Percentiles rank a stretch among this genome's conserved stretches.
phyloP scores from a whole-genome alignment of 148 eudicot species.

The Rhododendron williamsianum region DNA sequence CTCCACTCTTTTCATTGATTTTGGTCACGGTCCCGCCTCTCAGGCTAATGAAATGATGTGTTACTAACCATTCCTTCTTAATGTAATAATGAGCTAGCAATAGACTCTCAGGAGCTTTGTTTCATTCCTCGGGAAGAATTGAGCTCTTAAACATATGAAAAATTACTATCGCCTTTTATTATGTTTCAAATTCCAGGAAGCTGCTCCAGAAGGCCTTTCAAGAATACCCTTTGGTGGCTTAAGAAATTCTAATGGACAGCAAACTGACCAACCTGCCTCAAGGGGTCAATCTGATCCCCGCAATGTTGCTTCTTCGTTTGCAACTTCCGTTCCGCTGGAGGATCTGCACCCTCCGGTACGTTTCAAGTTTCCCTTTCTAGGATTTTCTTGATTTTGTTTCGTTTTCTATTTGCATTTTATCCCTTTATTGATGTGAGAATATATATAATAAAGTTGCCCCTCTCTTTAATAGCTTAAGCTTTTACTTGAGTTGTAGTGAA shows the following conservation, averaged over 20 bases:
- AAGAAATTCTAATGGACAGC: constrained; percentile 43
- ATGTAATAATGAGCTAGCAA: not conserved
- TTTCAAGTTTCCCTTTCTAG: not conserved
- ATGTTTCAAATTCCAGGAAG: constrained; percentile 30
- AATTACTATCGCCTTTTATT: not conserved
- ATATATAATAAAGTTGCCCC: too few species aligned
- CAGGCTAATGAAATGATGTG: constrained; percentile 5
- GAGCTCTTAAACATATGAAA: not conserved
- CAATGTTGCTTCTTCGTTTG: constrained; percentile 27
- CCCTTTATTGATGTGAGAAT: not conserved
- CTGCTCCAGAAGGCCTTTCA: constrained; percentile 37
- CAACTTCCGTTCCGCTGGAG: constrained; percentile 44
- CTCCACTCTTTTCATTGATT: not conserved
- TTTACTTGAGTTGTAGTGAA: too few species aligned
- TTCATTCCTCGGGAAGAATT: not conserved
- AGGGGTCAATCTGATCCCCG: constrained; percentile 31
- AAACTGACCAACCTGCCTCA: constrained; percentile 45
- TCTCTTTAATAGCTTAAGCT: too few species aligned
- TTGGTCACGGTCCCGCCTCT: not conserved
- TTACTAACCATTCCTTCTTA: not conserved
- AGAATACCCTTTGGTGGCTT: constrained; percentile 31
- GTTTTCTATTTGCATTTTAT: not conserved
- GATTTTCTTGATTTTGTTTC: not conserved
- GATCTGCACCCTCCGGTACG: constrained; percentile 58
- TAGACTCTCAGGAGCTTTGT: not conserved